Conservation (phyloP, 371 early-diverging fungal genomes). For the Mucor circinelloides region DNA sequence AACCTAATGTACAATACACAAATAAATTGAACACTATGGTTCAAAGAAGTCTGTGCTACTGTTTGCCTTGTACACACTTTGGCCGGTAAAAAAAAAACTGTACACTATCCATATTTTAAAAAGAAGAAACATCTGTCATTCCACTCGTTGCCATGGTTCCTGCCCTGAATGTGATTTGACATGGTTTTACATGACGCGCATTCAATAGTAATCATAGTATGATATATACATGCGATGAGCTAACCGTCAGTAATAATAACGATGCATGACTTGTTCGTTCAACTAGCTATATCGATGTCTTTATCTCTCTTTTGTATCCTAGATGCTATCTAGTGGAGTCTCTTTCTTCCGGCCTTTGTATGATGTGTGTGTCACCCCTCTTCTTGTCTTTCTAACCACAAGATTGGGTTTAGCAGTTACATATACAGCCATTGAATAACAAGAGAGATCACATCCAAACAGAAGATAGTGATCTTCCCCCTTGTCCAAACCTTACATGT, state of each 20-base stretch:
- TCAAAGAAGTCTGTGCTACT: not conserved
- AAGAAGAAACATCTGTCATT: not conserved
- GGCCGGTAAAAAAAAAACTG: not conserved
- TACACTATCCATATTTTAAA: too few relatives aligned
- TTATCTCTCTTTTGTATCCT: not conserved
- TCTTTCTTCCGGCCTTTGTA: not conserved
- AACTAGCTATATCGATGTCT: not conserved
- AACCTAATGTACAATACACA: not conserved
- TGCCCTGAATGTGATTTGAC: not conserved
- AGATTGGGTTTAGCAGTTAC: not conserved
- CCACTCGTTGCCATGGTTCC: not conserved
- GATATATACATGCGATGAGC: not conserved
- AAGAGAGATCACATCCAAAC: not conserved
- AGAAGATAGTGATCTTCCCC: not conserved
- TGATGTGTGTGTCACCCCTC: not conserved
- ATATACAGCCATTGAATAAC: not conserved
- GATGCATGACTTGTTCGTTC: not conserved
- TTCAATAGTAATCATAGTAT: not conserved
- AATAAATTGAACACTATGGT: not conserved
- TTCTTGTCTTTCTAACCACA: not conserved
- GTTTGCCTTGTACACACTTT: not conserved
- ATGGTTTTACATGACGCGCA: not conserved
- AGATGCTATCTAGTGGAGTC: not conserved
- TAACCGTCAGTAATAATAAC: not conserved
- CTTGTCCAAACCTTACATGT: not conserved